A percentile compares a stretch with the other conserved stretches of the same genome.
These are phyloP conservation scores for Nannizzia gypsea DNA, from an alignment of 2,329 filamentous ascomycete genomes.

Conservation along the genomic window DNA sequence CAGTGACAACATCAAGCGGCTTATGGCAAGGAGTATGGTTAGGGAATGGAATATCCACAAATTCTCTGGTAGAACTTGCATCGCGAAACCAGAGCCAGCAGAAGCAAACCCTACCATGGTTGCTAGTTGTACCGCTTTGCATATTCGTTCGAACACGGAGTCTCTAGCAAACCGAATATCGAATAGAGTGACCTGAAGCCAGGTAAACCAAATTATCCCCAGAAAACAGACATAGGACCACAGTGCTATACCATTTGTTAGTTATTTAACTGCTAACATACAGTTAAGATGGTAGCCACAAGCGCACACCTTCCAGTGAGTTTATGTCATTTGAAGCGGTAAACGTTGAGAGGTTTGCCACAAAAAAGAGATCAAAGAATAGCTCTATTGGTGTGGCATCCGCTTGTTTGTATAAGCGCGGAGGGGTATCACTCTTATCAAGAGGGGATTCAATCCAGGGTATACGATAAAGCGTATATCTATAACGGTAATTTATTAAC, in stretches of 20 bases:
- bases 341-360: constrained; percentile 55
- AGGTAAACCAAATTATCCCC: constrained; percentile 55
- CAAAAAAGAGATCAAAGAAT: constrained; percentile 51
- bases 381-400: constrained; percentile 45
- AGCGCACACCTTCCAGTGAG: constrained; percentile 28
- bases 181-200: constrained; percentile 52
- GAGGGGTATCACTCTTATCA: constrained; percentile 18
- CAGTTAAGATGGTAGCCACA: background rate
- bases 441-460: constrained; percentile 29
- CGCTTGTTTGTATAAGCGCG: constrained; percentile 32
- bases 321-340: constrained; percentile 45
- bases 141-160: constrained; percentile 50
- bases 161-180: constrained; percentile 56
- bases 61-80: constrained; percentile 27
- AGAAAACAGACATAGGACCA: constrained; percentile 43
- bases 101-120: constrained; percentile 56
- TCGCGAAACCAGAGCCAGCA: constrained; percentile 38
- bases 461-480: constrained; percentile 15
- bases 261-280: background rate
- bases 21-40: constrained; percentile 38
- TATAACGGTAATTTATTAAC: background rate
- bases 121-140: constrained; percentile 49
- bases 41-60: constrained; percentile 36
- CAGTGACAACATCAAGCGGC: constrained; percentile 41
- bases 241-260: constrained; percentile 21